phyloP scores from a whole-genome alignment of 164 flowering plant genomes.

The Nymphaea thermarum region DNA sequence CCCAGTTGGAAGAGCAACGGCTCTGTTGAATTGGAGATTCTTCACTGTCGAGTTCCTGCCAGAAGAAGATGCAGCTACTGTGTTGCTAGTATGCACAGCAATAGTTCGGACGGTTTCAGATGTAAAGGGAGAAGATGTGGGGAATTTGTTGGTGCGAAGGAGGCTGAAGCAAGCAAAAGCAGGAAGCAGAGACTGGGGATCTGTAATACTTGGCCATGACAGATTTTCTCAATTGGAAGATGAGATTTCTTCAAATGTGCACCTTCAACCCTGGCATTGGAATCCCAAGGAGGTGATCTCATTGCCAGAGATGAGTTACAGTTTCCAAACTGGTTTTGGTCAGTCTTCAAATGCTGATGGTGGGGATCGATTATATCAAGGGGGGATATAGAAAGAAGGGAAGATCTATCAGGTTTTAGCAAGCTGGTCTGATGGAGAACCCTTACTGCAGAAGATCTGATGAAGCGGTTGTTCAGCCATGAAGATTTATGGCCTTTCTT shows the following conservation, averaged over 20 bases:
- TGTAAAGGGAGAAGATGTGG: constrained; percentile 57
- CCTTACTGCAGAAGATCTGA: too few species aligned
- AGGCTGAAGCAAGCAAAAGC: constrained; percentile 53
- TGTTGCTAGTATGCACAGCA: constrained; percentile 51
- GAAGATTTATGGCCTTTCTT: too few species aligned
- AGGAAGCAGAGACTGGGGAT: constrained; percentile 88
- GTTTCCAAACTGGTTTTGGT: background rate
- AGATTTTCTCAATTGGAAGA: constrained; percentile 5
- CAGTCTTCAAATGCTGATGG: constrained; percentile 35
- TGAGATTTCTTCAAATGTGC: constrained; percentile 16
- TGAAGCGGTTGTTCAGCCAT: too few species aligned
- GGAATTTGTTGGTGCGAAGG: constrained; percentile 51
- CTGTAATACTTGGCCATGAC: constrained; percentile 48
- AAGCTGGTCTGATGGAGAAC: too few species aligned
- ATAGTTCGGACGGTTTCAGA: constrained; percentile 60
- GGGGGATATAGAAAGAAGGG: constrained; percentile 24
- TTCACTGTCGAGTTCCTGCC: constrained; percentile 58
- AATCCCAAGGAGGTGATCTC: constrained; percentile 45
- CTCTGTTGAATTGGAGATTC: constrained; percentile 79
- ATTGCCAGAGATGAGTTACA: constrained; percentile 15
- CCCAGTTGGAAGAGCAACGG: constrained; percentile 73
- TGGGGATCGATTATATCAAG: constrained; percentile 59
- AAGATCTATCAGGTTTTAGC: too few species aligned
- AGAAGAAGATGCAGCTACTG: constrained; percentile 76
- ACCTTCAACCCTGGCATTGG: constrained; percentile 85